Percentiles rank a stretch among this genome's conserved stretches.
Conservation (phyloP, 371 early-diverging fungal species). For the Rhizopus arrhizus region DNA sequence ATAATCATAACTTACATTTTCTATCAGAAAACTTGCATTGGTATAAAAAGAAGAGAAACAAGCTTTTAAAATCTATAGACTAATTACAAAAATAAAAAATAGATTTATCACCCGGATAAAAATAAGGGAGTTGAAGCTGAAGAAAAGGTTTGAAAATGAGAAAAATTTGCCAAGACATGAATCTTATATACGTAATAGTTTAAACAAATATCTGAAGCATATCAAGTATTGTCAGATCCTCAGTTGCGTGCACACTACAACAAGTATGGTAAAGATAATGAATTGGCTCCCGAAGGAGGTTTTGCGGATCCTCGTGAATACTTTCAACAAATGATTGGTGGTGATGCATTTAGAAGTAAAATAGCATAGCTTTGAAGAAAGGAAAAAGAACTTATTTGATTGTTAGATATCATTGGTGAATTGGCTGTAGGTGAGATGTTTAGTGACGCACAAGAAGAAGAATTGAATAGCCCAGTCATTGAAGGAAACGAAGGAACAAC, state of each 20-base stretch:
- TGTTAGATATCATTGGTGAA: slow-evolving; percentile 52
- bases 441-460: slow-evolving; percentile 38
- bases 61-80: neutral
- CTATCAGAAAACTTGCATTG: slow-evolving; percentile 49
- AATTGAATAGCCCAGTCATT: slow-evolving; percentile 2
- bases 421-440: slow-evolving; percentile 50
- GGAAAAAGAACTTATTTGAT: neutral
- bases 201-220: slow-evolving; percentile 94
- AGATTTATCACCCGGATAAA: slow-evolving; percentile 96
- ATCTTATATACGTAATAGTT: slow-evolving; percentile 53
- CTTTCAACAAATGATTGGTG: slow-evolving; percentile 94
- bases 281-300: slow-evolving; percentile 70
- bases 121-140: slow-evolving; percentile 87
- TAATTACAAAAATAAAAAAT: slow-evolving; percentile 10
- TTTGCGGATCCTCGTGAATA: slow-evolving; percentile 90
- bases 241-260: slow-evolving; percentile 87
- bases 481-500: neutral
- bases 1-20: slow-evolving; percentile 1
- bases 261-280: slow-evolving; percentile 78
- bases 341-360: slow-evolving; percentile 79
- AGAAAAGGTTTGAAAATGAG: slow-evolving; percentile 64
- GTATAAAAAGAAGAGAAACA: slow-evolving; percentile 21
- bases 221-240: slow-evolving; percentile 92
- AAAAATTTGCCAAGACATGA: neutral
- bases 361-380: neutral